Percentiles rank a stretch among this genome's conserved stretches.
These are phyloP conservation scores for Tulasnella sp. DNA, from an alignment of 768 basidiomycete genomes.

Conservation along the genomic window DNA sequence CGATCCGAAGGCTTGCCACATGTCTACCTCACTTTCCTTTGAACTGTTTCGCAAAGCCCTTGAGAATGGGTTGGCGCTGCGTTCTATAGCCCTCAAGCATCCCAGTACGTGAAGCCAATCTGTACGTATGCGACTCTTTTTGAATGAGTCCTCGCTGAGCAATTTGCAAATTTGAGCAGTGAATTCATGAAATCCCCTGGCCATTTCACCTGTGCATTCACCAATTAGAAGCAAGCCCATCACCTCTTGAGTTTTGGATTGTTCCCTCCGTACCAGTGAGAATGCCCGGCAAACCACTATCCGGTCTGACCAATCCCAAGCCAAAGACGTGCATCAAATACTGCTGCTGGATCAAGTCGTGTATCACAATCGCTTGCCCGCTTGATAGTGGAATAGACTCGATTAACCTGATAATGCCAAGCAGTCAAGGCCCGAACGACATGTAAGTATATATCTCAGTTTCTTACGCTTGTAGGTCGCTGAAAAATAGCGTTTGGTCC, in stretches of 20 bases:
- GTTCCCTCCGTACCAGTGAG: background rate
- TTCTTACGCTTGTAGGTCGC: background rate
- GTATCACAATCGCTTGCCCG: background rate
- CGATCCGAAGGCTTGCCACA: background rate
- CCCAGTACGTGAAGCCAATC: background rate
- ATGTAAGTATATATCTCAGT: background rate
- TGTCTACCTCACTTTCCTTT: background rate
- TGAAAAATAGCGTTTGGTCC: background rate
- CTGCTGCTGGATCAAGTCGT: background rate
- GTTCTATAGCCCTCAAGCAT: background rate
- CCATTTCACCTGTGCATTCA: background rate
- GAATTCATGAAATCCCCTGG: background rate
- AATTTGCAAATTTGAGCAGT: background rate
- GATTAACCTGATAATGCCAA: background rate
- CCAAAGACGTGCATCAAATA: background rate
- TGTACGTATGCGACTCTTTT: background rate
- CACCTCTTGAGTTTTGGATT: background rate
- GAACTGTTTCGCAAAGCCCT: background rate
- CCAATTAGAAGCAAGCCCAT: background rate
- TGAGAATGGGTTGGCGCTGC: background rate
- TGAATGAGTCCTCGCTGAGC: background rate
- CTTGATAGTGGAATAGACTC: background rate
- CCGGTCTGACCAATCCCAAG: background rate
- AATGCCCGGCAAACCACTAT: background rate
- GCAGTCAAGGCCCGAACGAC: background rate